Evolutionary conservation across 345 rosid genomes (phyloP), one percentile per base, ranked within the genome.

Genomic region (Pistacia integerrima): DNA sequence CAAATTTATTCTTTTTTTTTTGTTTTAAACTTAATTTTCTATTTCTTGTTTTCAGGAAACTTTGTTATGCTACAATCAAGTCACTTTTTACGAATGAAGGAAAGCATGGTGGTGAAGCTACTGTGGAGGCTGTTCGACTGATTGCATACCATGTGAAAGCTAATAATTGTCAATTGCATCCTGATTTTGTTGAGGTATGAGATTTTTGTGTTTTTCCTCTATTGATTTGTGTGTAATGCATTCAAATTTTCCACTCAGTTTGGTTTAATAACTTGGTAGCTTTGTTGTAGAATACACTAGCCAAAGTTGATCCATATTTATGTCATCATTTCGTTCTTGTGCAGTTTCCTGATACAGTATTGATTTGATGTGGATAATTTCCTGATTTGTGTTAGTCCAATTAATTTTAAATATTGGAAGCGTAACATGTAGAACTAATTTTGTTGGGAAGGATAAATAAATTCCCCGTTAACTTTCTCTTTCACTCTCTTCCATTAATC

Each of bases 101-200:
- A 70, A 96, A 94, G 77, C 97, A 96, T 76, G 94, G 95, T 10
- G 94, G 98, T 86, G 94, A 85, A 85, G 93, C 90, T 57, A 92
- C 98, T 41, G 84, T 84, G 54, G 93, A 89, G 69, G 95, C 92
- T 76, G 93, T 92, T 62, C 90, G 87, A 64, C 80, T 91, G 82
- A 94, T 96, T 79, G 98, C 99, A 78, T 82, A 84, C 76, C 90
- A 82, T 71, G 98, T 96, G 68, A 96, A 94, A 83, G 82, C 82
- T 69, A 80, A 83, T 75, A 77, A 90, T 84, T 96, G 98, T 72
- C 98, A 91, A 70, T 82, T 93, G 90, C 99, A 92, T 88, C 97
- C 98, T 52, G 93, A 91, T 80, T 82, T 93, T 74, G 73, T 94
- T 55, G 97, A 87, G 93, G 98, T 92, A 85, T 28, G 55, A 48